A percentile compares a stretch with the other conserved stretches of the same genome.
These are phyloP conservation scores for Pseudohalonectria lignicola DNA, from an alignment of 2,329 filamentous ascomycete species.

Conservation along the genomic window DNA sequence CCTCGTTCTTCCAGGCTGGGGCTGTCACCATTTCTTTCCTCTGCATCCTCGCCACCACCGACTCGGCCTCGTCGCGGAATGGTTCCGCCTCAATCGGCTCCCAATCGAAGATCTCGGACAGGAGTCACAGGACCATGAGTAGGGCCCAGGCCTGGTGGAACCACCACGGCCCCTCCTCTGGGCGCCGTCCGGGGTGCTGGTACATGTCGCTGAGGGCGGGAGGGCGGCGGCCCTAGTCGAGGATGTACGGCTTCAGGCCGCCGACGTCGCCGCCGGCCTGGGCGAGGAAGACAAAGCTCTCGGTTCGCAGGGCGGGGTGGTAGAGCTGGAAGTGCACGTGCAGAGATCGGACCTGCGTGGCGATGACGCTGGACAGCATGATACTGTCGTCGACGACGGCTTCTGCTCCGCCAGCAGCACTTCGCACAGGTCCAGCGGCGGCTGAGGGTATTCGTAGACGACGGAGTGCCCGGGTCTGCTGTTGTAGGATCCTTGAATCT, in stretches of 20 bases:
- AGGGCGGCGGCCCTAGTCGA: conserved; percentile 2
- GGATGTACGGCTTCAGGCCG: background rate
- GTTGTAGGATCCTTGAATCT: background rate
- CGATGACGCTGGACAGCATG: background rate
- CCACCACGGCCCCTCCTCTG: background rate
- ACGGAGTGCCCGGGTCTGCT: background rate
- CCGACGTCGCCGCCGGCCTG: background rate
- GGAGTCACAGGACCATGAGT: conserved; percentile 5
- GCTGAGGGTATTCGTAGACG: conserved; percentile 1
- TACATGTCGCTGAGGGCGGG: conserved; percentile 2
- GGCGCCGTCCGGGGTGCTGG: conserved; percentile 1
- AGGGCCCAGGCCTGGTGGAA: conserved; percentile 3
- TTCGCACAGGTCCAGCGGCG: background rate
- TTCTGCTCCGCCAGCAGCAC: background rate
- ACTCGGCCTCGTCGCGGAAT: background rate
- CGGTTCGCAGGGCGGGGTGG: conserved; percentile 4
- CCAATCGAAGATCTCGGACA: conserved; percentile 5
- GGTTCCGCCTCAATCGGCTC: conserved; percentile 1
- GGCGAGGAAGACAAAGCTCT: conserved; percentile 5
- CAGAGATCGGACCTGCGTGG: conserved; percentile 4
- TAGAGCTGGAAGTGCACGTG: conserved; percentile 4
- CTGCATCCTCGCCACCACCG: background rate
- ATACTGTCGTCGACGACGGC: background rate
- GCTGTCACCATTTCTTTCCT: background rate
- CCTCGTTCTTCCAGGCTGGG: conserved; percentile 1